Evolutionary conservation across 768 basidiomycete species (phyloP).

Genomic region (Phanerodontia chrysosporium): DNA sequence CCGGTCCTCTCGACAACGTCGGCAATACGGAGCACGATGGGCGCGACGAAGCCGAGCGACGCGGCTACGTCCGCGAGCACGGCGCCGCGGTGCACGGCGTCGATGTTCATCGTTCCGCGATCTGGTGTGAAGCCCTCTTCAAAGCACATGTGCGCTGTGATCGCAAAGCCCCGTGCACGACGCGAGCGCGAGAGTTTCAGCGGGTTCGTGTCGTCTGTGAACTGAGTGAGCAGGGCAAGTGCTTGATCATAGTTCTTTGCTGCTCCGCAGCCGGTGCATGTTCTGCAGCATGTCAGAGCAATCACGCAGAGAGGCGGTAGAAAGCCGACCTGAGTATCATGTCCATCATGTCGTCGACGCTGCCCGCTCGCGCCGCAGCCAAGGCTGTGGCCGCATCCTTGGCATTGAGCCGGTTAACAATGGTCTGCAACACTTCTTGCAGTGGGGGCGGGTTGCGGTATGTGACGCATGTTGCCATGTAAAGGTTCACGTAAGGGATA

Average conservation of each 20-base stretch:
- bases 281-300: background rate
- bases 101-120: constrained; percentile 1
- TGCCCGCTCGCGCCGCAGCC: background rate
- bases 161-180: background rate
- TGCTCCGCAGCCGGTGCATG: background rate
- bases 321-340: background rate
- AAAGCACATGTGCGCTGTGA: background rate
- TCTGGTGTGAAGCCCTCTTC: background rate
- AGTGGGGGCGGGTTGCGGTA: background rate
- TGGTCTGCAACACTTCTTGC: background rate
- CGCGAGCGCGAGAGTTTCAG: background rate
- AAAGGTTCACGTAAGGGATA: background rate
- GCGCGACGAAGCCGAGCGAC: constrained; percentile 8
- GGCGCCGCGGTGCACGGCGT: constrained; percentile 7
- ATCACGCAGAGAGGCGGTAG: too few species aligned
- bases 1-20: background rate
- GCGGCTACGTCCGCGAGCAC: constrained; percentile 7
- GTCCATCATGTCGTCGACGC: background rate
- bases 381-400: background rate
- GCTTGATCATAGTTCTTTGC: background rate
- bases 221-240: background rate
- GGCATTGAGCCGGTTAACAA: background rate
- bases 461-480: background rate
- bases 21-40: constrained; percentile 8
- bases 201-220: background rate